Percentiles rank a stretch among this genome's conserved stretches.
These are phyloP conservation scores for Capillidium heterosporum DNA, from an alignment of 371 early-diverging fungal species.

Conservation along the genomic window DNA sequence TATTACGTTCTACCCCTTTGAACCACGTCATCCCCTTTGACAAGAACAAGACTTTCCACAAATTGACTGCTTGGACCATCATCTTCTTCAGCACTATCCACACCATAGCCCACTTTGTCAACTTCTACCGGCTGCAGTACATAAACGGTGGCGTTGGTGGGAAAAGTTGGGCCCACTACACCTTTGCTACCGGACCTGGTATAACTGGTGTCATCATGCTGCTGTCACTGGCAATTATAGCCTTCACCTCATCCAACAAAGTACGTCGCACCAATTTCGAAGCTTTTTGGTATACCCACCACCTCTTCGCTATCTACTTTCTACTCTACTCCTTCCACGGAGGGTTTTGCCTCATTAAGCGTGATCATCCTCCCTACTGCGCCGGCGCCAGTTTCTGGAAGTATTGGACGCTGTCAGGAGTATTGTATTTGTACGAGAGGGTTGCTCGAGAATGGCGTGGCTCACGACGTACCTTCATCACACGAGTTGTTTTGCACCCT, in stretches of 20 bases:
- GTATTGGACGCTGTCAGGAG: slow-evolving; percentile 49
- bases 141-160: slow-evolving; percentile 7
- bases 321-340: slow-evolving; percentile 61
- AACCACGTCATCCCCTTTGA: slow-evolving; percentile 66
- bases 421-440: slow-evolving; percentile 50
- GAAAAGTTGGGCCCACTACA: slow-evolving; percentile 16
- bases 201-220: slow-evolving; percentile 59
- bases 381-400: slow-evolving; percentile 62
- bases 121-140: slow-evolving; percentile 30
- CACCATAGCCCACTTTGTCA: slow-evolving; percentile 47
- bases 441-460: slow-evolving; percentile 52
- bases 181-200: slow-evolving; percentile 49
- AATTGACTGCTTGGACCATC: slow-evolving; percentile 54
- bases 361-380: slow-evolving; percentile 40
- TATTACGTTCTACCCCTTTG: slow-evolving; percentile 48
- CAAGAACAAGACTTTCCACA: slow-evolving; percentile 67
- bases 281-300: slow-evolving; percentile 71
- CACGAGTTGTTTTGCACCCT: slow-evolving; percentile 42
- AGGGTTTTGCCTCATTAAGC: slow-evolving; percentile 61
- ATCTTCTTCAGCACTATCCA: slow-evolving; percentile 58
- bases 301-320: slow-evolving; percentile 65
- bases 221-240: slow-evolving; percentile 43
- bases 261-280: slow-evolving; percentile 52
- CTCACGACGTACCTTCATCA: slow-evolving; percentile 36
- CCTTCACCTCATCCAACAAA: slow-evolving; percentile 33